phyloP scores from a whole-genome alignment of 306 rosid species.

The Pueraria montana region DNA sequence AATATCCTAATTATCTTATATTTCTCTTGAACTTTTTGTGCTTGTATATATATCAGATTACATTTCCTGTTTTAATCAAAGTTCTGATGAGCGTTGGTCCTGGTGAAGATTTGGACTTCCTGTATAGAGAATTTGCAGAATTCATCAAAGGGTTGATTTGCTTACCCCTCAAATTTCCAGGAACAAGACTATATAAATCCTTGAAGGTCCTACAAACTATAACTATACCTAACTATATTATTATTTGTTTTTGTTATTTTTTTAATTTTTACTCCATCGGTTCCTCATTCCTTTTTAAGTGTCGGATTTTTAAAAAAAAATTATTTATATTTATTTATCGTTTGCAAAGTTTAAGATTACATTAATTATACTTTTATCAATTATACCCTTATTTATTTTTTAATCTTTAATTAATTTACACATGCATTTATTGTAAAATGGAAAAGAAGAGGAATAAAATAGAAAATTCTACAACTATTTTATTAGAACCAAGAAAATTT shows the following conservation, averaged over 20 bases:
- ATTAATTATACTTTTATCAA: too few species aligned
- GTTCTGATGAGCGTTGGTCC: conserved; percentile 83
- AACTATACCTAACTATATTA: neutral
- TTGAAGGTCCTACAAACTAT: conserved; percentile 67
- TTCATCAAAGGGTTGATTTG: conserved; percentile 90
- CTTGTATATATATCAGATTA: conserved; percentile 60
- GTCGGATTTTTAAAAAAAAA: too few species aligned
- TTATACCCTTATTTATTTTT: too few species aligned
- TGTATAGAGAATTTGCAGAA: conserved; percentile 78
- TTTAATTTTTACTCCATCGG: too few species aligned
- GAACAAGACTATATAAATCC: conserved; percentile 86
- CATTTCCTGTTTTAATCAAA: conserved; percentile 76
- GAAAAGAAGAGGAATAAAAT: too few species aligned
- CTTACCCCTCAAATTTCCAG: conserved; percentile 87
- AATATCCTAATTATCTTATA: neutral
- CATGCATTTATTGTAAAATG: too few species aligned
- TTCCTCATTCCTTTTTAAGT: too few species aligned
- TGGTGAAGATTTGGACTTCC: conserved; percentile 73
- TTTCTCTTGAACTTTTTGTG: neutral
- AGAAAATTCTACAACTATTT: too few species aligned
- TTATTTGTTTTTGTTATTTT: neutral
- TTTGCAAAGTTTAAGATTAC: too few species aligned
- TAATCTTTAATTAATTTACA: too few species aligned
- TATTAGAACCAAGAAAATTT: too few species aligned
- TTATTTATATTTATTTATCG: too few species aligned